Evolutionary conservation across 345 rosid species (phyloP), one percentile per base, ranked within the genome.

Genomic region (Melaleuca alternifolia): DNA sequence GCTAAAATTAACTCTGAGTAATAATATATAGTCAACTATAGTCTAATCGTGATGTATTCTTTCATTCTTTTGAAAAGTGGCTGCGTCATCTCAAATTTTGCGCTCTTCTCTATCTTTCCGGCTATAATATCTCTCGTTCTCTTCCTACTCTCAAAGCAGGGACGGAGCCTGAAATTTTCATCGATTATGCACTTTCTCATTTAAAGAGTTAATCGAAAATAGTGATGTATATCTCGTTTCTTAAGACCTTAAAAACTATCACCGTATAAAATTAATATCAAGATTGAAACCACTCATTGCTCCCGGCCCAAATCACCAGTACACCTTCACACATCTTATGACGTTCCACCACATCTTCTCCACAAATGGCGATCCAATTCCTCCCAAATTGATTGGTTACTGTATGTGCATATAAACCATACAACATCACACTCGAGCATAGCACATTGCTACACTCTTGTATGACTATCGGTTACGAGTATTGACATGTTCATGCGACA

Each of bases 351-450:
- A 24, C 0, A 57, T 57, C 3, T 57, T 2, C 62, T 26, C 62
- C 62, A 10, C 62, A 57, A 57, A 28, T 11, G 26, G 15, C 62
- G 28, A 57, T 57, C 62, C 62, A 57, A 24, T 57, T 26, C 28
- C 7, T 12, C 71, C 1, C 1, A 59, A 13, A 59, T 59, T 59
- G 71, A 59, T 59, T n/a, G 6, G 2, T 59, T 59, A 1, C 0
- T 12, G 11, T 57, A 11, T 24, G 26, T 57, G 3, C 3, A 24
- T 56, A 56, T n/a, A 59, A 6, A 59, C 71, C 33, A 26, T 59
- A 30, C 33, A 59, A 59, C 71, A 0, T 6, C 33, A 3, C 18
- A 1, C 0, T 0, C 18, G 2, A 6, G 33, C 71, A 59, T n/a
- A n/a, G 71, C 71, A 59, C 9, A n/a, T n/a, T 59, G 16, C 16